These are phyloP conservation scores for Trichoderma sp. DNA, from an alignment of 2,329 filamentous ascomycete genomes.

Conservation along the genomic window DNA sequence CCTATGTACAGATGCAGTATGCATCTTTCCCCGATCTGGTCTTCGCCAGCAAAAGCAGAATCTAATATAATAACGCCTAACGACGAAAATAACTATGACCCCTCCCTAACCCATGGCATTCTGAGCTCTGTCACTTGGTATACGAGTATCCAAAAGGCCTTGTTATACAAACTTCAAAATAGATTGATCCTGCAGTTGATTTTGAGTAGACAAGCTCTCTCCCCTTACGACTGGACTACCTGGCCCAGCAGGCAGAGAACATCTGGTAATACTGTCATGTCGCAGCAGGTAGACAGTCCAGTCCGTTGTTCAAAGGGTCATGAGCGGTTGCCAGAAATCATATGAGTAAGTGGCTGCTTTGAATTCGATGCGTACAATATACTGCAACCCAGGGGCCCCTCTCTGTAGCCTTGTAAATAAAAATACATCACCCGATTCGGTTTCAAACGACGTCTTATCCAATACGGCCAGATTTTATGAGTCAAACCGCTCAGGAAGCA, in stretches of 20 bases:
- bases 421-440: background rate
- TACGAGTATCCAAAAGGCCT: background rate
- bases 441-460: background rate
- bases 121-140: background rate
- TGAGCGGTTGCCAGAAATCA: background rate
- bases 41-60: background rate
- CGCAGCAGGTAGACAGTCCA: background rate
- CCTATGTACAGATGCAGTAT: conserved; percentile 1
- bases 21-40: background rate
- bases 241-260: background rate
- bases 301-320: background rate
- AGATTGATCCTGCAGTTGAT: background rate
- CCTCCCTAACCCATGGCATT: background rate
- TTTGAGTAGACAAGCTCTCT: background rate
- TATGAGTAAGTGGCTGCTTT: background rate
- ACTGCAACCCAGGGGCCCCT: background rate
- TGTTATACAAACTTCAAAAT: background rate
- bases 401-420: background rate
- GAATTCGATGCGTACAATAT: background rate
- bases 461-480: conserved; percentile 27
- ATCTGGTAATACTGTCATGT: background rate
- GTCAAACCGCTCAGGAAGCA: conserved; percentile 85
- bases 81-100: background rate
- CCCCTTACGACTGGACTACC: too few species aligned
- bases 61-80: background rate